Base-by-base conservation (phyloP, 2,329 filamentous ascomycete species). In the Fusarium camptoceras region DNA sequence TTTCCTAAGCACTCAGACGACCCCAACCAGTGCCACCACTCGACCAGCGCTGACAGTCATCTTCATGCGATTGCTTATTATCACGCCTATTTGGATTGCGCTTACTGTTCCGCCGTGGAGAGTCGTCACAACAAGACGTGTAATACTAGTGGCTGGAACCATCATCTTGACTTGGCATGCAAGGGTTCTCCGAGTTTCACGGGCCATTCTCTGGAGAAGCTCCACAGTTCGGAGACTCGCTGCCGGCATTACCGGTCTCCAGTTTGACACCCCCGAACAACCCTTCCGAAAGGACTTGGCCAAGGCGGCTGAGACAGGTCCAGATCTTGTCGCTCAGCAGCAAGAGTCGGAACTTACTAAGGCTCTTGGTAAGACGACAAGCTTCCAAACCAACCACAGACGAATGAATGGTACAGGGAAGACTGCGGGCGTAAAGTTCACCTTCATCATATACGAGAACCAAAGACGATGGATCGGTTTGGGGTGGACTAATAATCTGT, bases 361-460 rank as follows among this genome's bases (percentile, higher is more conserved):
- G 70, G 84, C 81, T 12, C 78, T 83, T 34, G 78, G 64, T 20
- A 72, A 67, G 14, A 64, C 73, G 7, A 65, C 73, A 5, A 74
- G 75, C 41, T 76, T 76, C 22, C 71, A 75, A 24, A 70, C 73
- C n/a, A 77, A 70, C n/a, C 73, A 74, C 46, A 55, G 63, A 44
- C 67, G 73, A 42, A 70, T 72, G 43, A 72, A 76, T 10, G 78
- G 84, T 39, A 80, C 82, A 24, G 79, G 80, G n/a, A 86, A 85
- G 64, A 91, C 92, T 7, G 88, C 94, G 0, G 94, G 94, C 2
- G 93, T 99, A 16, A 92, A 94, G 46, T 99, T 99, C 76, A 99
- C 96, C 0, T 99, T 99, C 69, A 94, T 96, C 49, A 86, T 99
- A 4, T 98, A 94, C 76, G 96, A 99, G 79, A 99, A 99, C 74